Conservation (phyloP, 805 yeast genomes). For the Nakazawaea pomicola region DNA sequence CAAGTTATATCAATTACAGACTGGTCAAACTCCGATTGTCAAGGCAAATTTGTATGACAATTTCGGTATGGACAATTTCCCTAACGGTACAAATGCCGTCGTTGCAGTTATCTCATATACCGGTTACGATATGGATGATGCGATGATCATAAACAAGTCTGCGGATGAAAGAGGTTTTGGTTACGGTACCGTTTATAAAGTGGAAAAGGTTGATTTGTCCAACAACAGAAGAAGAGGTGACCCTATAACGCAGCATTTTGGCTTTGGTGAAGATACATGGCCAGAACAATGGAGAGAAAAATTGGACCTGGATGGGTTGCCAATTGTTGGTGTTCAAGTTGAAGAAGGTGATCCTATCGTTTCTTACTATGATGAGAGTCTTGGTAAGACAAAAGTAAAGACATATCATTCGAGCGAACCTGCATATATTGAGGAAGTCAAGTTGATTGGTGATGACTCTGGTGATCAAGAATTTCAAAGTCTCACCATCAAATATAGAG, state of each 20-base stretch:
- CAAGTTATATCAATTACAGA: constrained; percentile 85
- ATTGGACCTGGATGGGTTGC: constrained; percentile 89
- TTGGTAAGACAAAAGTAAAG: constrained; percentile 87
- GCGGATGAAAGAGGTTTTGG: constrained; percentile 98
- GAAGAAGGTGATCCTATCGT: constrained; percentile 95
- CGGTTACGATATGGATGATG: constrained; percentile 99
- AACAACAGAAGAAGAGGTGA: constrained; percentile 83
- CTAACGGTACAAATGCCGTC: constrained; percentile 97
- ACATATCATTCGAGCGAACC: constrained; percentile 93
- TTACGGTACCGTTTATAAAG: constrained; percentile 94
- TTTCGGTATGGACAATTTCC: constrained; percentile 97
- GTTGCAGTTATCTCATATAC: constrained; percentile 98
- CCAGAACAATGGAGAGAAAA: constrained; percentile 87
- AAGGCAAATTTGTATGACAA: constrained; percentile 91
- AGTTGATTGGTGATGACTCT: constrained; percentile 78
- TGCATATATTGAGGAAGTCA: constrained; percentile 93
- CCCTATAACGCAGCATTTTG: constrained; percentile 90
- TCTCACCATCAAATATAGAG: constrained; percentile 82
- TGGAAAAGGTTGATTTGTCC: constrained; percentile 82
- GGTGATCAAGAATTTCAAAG: constrained; percentile 77
- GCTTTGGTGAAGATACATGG: constrained; percentile 91
- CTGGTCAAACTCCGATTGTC: constrained; percentile 97
- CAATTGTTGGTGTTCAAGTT: constrained; percentile 79
- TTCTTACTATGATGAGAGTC: constrained; percentile 87
- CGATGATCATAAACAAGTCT: constrained; percentile 95